Conservation (phyloP, 345 rosid genomes). For the Acer campestre region DNA sequence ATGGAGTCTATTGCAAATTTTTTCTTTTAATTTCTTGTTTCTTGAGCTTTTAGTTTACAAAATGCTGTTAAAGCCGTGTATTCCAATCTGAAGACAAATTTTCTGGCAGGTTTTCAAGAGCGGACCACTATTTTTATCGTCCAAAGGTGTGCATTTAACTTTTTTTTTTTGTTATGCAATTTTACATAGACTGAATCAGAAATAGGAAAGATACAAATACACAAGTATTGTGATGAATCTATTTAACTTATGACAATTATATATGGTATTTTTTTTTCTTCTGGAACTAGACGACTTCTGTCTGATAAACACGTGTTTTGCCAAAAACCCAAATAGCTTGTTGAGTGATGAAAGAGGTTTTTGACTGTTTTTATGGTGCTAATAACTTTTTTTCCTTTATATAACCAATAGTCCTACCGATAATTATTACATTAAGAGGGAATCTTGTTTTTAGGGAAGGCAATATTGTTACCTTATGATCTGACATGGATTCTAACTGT, state of each 20-base stretch:
- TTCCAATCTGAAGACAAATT: slow-evolving; percentile 2
- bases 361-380: background rate
- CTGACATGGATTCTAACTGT: background rate
- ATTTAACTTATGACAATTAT: background rate
- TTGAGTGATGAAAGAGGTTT: background rate
- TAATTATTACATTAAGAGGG: background rate
- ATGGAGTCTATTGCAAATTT: background rate
- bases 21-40: background rate
- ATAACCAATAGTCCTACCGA: background rate
- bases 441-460: background rate
- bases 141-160: slow-evolving; percentile 60
- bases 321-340: background rate
- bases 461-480: background rate
- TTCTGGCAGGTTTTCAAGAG: slow-evolving; percentile 79
- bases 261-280: background rate
- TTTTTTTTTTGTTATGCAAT: slow-evolving; percentile 4
- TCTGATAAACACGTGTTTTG: background rate
- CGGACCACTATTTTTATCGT: slow-evolving; percentile 77
- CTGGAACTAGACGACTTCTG: background rate
- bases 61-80: background rate
- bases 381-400: slow-evolving; percentile 1
- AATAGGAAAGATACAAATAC: background rate
- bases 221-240: background rate
- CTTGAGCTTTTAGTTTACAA: background rate
- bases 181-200: slow-evolving; percentile 2